A percentile compares a stretch with the other conserved stretches of the same genome.
phyloP scores from a whole-genome alignment of 2,329 filamentous ascomycete species.

The Aureobasidium vineae region DNA sequence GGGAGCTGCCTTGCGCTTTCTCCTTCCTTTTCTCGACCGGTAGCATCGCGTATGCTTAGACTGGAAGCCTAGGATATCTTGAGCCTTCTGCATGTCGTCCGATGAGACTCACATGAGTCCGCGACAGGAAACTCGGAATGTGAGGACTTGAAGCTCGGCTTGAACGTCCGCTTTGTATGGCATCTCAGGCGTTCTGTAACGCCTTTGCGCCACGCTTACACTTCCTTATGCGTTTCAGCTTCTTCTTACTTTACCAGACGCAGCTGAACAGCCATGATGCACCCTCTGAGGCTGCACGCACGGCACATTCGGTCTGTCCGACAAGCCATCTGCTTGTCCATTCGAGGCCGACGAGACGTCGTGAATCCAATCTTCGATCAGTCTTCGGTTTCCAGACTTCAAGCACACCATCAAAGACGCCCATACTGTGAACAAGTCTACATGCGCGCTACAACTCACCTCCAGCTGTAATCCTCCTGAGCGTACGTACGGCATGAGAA shows the following conservation, averaged over 20 bases:
- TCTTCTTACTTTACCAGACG: background rate
- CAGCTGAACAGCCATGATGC: background rate
- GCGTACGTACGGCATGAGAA: too few species aligned
- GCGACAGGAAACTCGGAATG: too few species aligned
- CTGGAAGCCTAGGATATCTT: too few species aligned
- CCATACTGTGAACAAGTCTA: background rate
- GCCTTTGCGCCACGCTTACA: background rate
- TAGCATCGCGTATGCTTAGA: too few species aligned
- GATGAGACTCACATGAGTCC: too few species aligned
- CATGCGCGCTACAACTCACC: background rate
- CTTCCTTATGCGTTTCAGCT: conserved; percentile 8
- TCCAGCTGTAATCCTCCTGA: background rate
- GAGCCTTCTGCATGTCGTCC: too few species aligned
- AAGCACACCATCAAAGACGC: background rate
- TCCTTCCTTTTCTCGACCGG: too few species aligned
- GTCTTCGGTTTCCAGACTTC: background rate
- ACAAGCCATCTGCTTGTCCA: background rate
- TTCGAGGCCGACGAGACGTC: background rate
- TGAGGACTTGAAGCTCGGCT: too few species aligned
- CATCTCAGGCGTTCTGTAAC: background rate
- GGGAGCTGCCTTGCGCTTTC: too few species aligned
- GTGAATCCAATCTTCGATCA: too few species aligned
- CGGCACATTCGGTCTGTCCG: background rate
- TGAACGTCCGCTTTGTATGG: background rate
- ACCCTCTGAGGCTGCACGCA: background rate